Base-by-base conservation (phyloP, 768 basidiomycete species). In the Hericium alpestre region DNA sequence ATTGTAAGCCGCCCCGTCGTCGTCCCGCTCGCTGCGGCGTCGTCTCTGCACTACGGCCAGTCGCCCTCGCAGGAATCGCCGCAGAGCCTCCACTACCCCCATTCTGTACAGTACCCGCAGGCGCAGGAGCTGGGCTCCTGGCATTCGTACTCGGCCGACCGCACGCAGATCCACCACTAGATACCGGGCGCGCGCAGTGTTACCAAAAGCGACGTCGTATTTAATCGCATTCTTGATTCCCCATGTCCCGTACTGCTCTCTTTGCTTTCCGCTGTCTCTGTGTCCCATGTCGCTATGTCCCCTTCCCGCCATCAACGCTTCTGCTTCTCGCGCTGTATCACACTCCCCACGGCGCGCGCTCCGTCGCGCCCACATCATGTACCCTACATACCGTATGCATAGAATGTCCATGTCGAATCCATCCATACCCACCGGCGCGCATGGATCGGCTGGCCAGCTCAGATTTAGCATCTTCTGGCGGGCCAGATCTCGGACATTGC, bases 91-190 rank as follows among this genome's bases (percentile, higher is more conserved):
- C 53, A 57, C 11, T 63, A 63, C 20, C 58, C 62, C 38, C 55
- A 57, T 1, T 37, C 61, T 51, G 70, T 73, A 48, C 55, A 56
- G 51, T 58, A 55, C 55, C 49, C 23, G 47, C 38, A 57, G 51
- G 25, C 54, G 49, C 59, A 60, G 7, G 71, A 73, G 55, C 75
- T 84, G 67, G 80, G 83, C 67, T 75, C 65, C 43, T 86, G 84
- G 84, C 80, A 84, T 61, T 65, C 74, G 5, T 85, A 85, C 57
- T 83, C 83, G 50, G 80, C 84, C 39, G 83, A 85, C 67, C 80
- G 84, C 38, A 74, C 76, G 8, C 80, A 79, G 59, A 70, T 84
- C 39, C 82, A 83, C 66, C 79, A 81, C 63, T 84, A 76, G 73
- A 70, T 56, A 56, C 55, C 25, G 56, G 59, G 56, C 52, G 40